Base-by-base conservation (phyloP, 169 alveolate species). In the Plasmodium sp. region DNA sequence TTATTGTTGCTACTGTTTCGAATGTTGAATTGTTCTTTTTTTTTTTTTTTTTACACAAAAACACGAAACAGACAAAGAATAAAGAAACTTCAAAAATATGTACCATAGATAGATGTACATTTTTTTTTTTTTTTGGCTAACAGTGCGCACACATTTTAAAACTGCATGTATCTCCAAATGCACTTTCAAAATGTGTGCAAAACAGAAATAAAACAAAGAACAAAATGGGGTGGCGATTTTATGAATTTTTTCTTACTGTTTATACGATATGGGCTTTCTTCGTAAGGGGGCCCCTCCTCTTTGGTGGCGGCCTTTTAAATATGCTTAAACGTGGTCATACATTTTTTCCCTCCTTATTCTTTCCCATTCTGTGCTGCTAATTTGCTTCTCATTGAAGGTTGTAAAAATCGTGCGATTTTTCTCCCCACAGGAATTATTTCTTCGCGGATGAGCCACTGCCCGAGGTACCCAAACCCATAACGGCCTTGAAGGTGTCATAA, bases 401-500 rank as follows among this genome's bases (percentile, higher is more conserved):
- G 62, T 14, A 74, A 74, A 75, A 73, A 73, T 9, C 16, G n/a
- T 39, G 22, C 43, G n/a, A n/a, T 31, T 22, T 33, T 33, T 54
- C 27, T n/a, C 39, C 51, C 33, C 18, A 81, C 18, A 22, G 72
- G 45, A 56, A 48, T 90, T 72, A 90, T 67, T 90, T 90, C 73
- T 90, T 90, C 45, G 27, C 83, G 41, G 77, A 48, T n/a, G 94
- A 90, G 22, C 94, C 90, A 31, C 84, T 18, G 22, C 98, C 98
- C 16, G 98, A 85, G 51, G 98, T 92, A 43, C 96, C 97, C 77
- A 97, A 96, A 5, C 98, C 98, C 88, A 93, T 71, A 43, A 93
- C 93, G 2, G 98, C 95, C 97, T 99, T 99, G 96, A 98, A 99
- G 72, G 98, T 96, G 96, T 99, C 99, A 96, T 99, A 99, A 77